phyloP scores from a whole-genome alignment of 2,329 filamentous ascomycete genomes.

The Claviceps sp. region DNA sequence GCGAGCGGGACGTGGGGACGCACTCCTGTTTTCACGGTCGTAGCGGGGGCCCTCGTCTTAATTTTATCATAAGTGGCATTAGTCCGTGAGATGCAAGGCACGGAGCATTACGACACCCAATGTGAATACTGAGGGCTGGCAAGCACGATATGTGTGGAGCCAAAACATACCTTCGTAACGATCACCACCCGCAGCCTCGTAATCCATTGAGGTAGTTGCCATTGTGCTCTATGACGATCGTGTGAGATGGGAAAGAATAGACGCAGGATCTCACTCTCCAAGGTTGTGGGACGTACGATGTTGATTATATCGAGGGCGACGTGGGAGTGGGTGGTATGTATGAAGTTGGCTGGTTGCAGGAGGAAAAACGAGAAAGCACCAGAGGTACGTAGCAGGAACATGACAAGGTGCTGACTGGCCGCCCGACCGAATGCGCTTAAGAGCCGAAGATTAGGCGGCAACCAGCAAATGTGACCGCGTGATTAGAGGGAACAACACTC shows the following conservation, averaged over 20 bases:
- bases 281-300: background rate
- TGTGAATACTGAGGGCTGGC: background rate
- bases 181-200: slow-evolving; percentile 54
- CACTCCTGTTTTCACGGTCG: slow-evolving; percentile 52
- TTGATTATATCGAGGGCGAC: slow-evolving; percentile 2
- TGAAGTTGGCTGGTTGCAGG: slow-evolving; percentile 1
- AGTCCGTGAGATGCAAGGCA: slow-evolving; percentile 1
- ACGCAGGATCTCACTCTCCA: background rate
- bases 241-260: slow-evolving; percentile 6
- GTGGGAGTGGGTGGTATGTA: background rate
- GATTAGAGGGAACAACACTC: background rate
- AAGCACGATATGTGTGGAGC: slow-evolving; percentile 3
- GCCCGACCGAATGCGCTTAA: background rate
- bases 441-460: slow-evolving; percentile 7
- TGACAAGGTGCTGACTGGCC: background rate
- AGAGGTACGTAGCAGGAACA: background rate
- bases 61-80: background rate
- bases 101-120: background rate
- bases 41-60: slow-evolving; percentile 54
- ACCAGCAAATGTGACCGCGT: background rate
- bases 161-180: slow-evolving; percentile 44
- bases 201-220: slow-evolving; percentile 57
- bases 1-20: slow-evolving; percentile 46
- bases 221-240: slow-evolving; percentile 21
- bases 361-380: slow-evolving; percentile 6